phyloP scores from a whole-genome alignment of 2,329 filamentous ascomycete species.

The Malbranchea zuffiana region DNA sequence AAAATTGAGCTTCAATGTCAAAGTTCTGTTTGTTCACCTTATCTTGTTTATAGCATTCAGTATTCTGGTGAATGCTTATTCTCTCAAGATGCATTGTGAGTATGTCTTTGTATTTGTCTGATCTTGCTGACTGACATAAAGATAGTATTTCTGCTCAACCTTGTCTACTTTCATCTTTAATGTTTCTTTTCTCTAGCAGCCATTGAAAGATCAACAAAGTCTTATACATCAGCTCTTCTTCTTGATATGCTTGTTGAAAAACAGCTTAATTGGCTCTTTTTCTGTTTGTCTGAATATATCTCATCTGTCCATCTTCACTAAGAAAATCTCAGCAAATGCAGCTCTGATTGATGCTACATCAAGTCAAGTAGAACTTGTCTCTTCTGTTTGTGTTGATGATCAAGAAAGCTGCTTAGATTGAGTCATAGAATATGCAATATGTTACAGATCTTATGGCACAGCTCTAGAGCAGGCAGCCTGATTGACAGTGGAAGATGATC shows the following conservation, averaged over 20 bases:
- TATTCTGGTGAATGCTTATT: background rate
- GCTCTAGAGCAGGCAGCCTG: no score
- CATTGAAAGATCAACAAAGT: background rate
- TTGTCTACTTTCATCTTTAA: background rate
- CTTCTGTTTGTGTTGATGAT: constrained; percentile 19
- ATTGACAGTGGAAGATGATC: no score
- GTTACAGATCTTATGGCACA: no score
- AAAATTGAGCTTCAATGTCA: background rate
- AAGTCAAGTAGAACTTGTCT: constrained; percentile 17
- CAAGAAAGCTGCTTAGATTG: constrained; percentile 24
- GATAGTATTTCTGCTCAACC: background rate
- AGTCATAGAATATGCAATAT: constrained; percentile 27
- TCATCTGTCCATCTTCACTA: background rate
- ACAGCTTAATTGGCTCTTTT: background rate
- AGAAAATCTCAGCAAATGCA: background rate
- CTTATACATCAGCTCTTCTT: background rate
- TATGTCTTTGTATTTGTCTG: background rate
- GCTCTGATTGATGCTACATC: background rate
- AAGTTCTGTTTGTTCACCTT: background rate
- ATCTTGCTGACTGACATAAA: background rate
- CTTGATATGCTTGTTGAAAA: background rate
- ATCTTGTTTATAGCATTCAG: background rate
- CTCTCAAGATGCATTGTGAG: background rate
- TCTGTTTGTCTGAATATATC: background rate
- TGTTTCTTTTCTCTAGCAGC: background rate